Conservation (phyloP, 352 stramenopile species). For the Aphanomyces astaci region DNA sequence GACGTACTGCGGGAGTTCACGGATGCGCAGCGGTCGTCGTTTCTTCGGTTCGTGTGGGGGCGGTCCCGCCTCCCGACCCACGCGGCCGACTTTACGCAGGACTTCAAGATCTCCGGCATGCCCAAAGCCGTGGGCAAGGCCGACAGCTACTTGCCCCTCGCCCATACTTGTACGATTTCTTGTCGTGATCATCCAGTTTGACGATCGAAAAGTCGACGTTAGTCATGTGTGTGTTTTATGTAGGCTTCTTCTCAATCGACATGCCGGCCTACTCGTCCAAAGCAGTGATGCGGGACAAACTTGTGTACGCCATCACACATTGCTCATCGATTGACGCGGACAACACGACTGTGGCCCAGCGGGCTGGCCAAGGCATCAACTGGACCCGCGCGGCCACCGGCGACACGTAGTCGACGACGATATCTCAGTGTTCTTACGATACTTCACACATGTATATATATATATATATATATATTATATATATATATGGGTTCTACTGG, state of each 20-base stretch:
- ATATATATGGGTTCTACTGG: no score
- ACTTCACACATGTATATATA: no score
- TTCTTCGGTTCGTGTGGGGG: conserved; percentile 84
- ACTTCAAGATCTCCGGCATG: conserved; percentile 84
- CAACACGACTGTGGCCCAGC: conserved; percentile 84
- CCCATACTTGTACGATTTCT: conserved; percentile 63
- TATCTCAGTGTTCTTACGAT: no score
- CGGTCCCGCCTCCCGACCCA: conserved; percentile 85
- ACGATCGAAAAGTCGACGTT: neutral
- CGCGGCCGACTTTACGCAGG: conserved; percentile 80
- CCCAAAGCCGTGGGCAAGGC: conserved; percentile 64
- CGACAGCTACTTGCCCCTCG: conserved; percentile 79
- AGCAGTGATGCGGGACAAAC: conserved; percentile 73
- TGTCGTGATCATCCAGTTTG: neutral
- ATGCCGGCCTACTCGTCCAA: conserved; percentile 62
- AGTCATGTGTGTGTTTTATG: conserved; percentile 15
- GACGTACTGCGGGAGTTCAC: conserved; percentile 80
- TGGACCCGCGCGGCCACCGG: conserved; percentile 38
- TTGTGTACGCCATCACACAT: conserved; percentile 84
- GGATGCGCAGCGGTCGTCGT: conserved; percentile 84
- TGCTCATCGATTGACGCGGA: conserved; percentile 83
- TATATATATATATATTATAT: no score
- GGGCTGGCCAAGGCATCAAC: conserved; percentile 76
- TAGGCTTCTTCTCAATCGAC: conserved; percentile 85
- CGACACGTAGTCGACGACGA: conserved; percentile 3